Conservation (phyloP, 345 rosid genomes). For the Aethionema arabicum region DNA sequence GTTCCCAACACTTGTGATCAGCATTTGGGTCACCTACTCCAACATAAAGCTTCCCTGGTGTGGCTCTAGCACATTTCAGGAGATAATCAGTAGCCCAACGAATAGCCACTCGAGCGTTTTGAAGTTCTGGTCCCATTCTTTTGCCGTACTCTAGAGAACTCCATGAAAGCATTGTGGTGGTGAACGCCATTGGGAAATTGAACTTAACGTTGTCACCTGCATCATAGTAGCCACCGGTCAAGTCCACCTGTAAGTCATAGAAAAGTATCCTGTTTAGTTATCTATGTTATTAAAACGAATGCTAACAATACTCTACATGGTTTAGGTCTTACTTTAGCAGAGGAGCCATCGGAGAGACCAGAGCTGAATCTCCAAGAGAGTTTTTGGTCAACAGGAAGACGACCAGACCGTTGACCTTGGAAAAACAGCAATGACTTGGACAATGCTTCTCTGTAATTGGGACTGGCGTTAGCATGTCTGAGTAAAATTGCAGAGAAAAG, state of each 20-base stretch:
- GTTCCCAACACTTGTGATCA: conserved; percentile 93
- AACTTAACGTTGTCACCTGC: conserved; percentile 97
- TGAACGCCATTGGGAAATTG: conserved; percentile 94
- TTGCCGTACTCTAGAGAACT: conserved; percentile 77
- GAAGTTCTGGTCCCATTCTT: conserved; percentile 63
- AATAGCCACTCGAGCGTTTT: conserved; percentile 59
- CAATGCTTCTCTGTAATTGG: conserved; percentile 81
- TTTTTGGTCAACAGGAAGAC: conserved; percentile 52
- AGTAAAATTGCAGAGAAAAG: conserved; percentile 26
- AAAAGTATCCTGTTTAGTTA: not conserved
- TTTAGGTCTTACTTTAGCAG: conserved; percentile 48
- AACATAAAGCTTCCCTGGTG: conserved; percentile 78
- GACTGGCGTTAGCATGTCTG: conserved; percentile 40
- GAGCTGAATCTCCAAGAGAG: conserved; percentile 73
- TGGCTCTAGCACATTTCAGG: conserved; percentile 74
- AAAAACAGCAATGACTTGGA: conserved; percentile 78
- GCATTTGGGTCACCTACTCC: conserved; percentile 90
- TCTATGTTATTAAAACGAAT: not conserved
- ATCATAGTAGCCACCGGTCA: conserved; percentile 89
- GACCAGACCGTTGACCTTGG: conserved; percentile 93
- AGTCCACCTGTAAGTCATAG: conserved; percentile 61
- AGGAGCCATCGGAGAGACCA: conserved; percentile 75
- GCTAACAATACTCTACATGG: not conserved
- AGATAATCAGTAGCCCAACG: conserved; percentile 92
- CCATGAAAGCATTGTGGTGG: conserved; percentile 96